These are phyloP conservation scores for Eimeria sp. DNA, from an alignment of 169 alveolate species.

Conservation along the genomic window DNA sequence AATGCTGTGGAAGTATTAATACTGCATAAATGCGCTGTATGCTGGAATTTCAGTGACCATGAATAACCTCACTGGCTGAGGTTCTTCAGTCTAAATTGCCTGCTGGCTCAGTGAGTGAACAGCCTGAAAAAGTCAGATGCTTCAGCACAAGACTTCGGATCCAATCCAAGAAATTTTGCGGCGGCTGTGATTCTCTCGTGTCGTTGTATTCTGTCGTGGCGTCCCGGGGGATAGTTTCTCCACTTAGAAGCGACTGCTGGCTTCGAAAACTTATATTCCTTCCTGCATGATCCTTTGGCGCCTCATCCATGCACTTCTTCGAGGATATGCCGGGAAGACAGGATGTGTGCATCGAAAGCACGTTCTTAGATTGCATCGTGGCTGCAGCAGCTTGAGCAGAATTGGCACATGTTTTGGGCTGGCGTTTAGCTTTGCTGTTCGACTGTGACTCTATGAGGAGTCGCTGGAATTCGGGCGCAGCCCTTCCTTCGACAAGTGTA, in stretches of 20 bases:
- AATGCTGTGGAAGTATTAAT: background rate
- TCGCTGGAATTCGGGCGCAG: constrained; percentile 72
- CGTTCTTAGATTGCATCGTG: background rate
- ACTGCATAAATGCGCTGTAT: background rate
- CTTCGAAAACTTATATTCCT: background rate
- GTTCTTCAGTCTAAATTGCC: background rate
- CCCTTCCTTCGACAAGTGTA: constrained; percentile 57
- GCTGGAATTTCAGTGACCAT: background rate
- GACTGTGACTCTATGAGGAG: constrained; percentile 50
- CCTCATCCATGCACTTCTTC: background rate
- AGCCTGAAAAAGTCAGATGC: background rate
- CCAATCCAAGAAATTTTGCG: constrained; percentile 1
- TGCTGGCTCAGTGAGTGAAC: constrained; percentile 10
- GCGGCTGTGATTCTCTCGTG: background rate
- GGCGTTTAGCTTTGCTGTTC: background rate
- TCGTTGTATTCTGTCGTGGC: background rate
- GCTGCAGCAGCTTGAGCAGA: constrained; percentile 1
- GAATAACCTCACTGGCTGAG: background rate
- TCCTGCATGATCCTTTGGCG: background rate
- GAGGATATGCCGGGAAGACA: background rate
- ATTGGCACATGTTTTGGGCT: background rate
- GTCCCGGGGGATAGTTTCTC: background rate
- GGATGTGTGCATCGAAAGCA: background rate
- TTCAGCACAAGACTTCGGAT: constrained; percentile 10
- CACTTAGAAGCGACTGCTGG: constrained; percentile 5